Conservation (phyloP, 352 stramenopile species). For the Saprolegnia parasitica region DNA sequence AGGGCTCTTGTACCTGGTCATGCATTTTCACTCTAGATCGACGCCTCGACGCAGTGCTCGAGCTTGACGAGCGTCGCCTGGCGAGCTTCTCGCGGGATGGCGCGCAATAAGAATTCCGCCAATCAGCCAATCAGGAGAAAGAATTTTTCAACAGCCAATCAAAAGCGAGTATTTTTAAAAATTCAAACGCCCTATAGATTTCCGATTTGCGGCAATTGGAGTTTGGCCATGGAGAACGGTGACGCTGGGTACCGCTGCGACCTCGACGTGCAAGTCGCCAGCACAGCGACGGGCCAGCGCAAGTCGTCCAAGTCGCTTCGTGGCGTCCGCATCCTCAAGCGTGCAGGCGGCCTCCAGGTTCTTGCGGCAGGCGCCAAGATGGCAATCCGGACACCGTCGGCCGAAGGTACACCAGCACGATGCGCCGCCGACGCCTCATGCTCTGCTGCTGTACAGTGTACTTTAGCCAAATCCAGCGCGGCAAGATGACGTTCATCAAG, state of each 20-base stretch:
- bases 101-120: too few relatives aligned
- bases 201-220: background rate
- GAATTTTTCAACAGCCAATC: background rate
- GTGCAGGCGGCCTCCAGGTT: constrained; percentile 15
- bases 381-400: constrained; percentile 11
- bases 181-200: background rate
- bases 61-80: too few relatives aligned
- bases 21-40: too few relatives aligned
- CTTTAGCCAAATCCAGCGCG: constrained; percentile 52
- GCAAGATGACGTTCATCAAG: constrained; percentile 65
- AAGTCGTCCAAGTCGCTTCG: background rate
- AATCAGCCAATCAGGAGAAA: background rate
- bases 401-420: constrained; percentile 5
- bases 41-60: too few relatives aligned
- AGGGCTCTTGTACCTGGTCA: too few relatives aligned
- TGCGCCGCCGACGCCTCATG: background rate
- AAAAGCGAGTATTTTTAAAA: background rate
- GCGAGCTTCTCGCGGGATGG: too few relatives aligned
- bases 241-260: constrained; percentile 7
- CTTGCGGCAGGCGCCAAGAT: constrained; percentile 7
- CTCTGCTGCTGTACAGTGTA: constrained; percentile 37
- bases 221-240: background rate
- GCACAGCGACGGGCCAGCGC: constrained; percentile 18
- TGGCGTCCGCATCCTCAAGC: constrained; percentile 12
- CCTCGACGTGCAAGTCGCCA: constrained; percentile 25